These are phyloP conservation scores for Xylaria cubensis DNA, from an alignment of 495 filamentous ascomycete species.

Conservation along the genomic window DNA sequence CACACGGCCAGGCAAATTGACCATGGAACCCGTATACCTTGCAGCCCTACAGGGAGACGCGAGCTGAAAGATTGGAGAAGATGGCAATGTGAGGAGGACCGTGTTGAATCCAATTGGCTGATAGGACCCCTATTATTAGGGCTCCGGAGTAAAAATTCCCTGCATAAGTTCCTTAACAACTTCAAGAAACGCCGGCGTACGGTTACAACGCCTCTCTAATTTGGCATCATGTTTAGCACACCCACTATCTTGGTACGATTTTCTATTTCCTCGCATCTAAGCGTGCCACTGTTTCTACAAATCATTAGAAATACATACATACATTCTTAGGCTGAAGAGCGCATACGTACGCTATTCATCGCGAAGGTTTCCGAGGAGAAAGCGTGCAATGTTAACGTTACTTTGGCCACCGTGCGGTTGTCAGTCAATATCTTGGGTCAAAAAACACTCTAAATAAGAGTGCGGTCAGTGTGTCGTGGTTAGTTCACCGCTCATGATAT, in stretches of 20 bases:
- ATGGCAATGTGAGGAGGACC: not conserved
- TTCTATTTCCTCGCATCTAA: not conserved
- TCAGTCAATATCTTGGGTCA: too few species aligned
- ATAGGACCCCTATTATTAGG: not conserved
- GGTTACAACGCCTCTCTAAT: not conserved
- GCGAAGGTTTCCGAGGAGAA: not conserved
- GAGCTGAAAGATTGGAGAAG: not conserved
- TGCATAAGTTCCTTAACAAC: not conserved
- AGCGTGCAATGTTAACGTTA: not conserved
- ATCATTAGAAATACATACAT: constrained; percentile 9
- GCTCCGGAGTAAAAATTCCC: not conserved
- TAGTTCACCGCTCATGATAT: not conserved
- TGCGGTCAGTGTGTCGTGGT: not conserved
- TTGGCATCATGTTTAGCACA: not conserved
- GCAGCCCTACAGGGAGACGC: not conserved
- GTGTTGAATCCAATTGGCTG: not conserved
- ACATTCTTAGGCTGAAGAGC: not conserved
- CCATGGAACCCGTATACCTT: not conserved
- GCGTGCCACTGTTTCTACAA: not conserved
- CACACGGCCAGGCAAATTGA: not conserved
- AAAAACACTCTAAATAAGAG: not conserved
- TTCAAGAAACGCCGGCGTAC: not conserved
- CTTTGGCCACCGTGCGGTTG: not conserved
- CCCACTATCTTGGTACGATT: not conserved
- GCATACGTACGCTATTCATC: not conserved